A percentile compares a stretch with the other conserved stretches of the same genome.
Conservation (phyloP, 2,329 filamentous ascomycete genomes). For the Leptographium wingfieldii region DNA sequence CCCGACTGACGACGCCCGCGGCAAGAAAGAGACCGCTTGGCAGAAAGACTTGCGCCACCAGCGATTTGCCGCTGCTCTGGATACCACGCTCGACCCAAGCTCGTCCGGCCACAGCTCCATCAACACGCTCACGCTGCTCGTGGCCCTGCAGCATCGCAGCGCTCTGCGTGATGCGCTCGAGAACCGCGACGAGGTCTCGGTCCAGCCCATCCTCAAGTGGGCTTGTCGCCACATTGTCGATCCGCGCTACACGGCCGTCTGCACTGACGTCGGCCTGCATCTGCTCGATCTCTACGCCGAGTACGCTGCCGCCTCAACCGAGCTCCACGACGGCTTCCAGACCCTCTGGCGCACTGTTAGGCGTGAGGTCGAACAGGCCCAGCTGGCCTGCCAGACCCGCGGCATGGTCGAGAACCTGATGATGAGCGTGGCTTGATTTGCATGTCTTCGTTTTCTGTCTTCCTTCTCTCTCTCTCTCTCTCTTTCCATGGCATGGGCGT, state of each 20-base stretch:
- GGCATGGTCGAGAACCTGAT: slow-evolving; percentile 75
- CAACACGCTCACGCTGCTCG: slow-evolving; percentile 62
- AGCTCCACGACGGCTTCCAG: slow-evolving; percentile 59
- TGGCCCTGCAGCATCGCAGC: slow-evolving; percentile 75
- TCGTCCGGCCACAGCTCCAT: slow-evolving; percentile 44
- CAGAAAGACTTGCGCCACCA: slow-evolving; percentile 70
- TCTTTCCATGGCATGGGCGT: neutral
- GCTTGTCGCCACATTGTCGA: slow-evolving; percentile 68
- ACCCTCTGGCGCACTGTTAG: slow-evolving; percentile 58
- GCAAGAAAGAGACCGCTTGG: slow-evolving; percentile 51
- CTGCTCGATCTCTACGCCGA: slow-evolving; percentile 81
- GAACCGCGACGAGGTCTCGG: slow-evolving; percentile 64
- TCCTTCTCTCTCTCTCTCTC: neutral
- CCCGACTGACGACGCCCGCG: neutral
- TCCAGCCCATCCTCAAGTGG: slow-evolving; percentile 78
- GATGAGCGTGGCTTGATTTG: slow-evolving; percentile 23
- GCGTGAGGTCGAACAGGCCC: slow-evolving; percentile 68
- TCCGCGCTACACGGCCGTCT: slow-evolving; percentile 67
- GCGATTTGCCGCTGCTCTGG: slow-evolving; percentile 64
- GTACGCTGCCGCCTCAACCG: slow-evolving; percentile 59
- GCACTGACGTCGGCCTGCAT: slow-evolving; percentile 70
- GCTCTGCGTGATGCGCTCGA: slow-evolving; percentile 71
- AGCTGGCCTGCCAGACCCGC: slow-evolving; percentile 66
- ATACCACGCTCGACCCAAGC: slow-evolving; percentile 54
- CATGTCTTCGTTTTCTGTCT: neutral